These are phyloP conservation scores for Pogostemon cablin DNA, from an alignment of 257 asterid genomes.

Conservation along the genomic window DNA sequence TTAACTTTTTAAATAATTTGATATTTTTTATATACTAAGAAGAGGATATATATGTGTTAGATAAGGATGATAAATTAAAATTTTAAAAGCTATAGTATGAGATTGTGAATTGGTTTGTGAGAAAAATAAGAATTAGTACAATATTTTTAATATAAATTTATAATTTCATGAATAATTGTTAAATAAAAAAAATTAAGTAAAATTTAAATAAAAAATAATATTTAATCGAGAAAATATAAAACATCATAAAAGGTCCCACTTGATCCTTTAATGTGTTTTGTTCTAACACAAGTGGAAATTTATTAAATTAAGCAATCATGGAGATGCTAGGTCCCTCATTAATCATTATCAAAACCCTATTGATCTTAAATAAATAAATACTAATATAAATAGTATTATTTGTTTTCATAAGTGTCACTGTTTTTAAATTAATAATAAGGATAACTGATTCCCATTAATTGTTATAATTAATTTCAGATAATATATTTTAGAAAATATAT, in stretches of 20 bases:
- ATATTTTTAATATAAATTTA: too few species aligned
- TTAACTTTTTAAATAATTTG: too few species aligned
- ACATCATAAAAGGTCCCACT: background rate
- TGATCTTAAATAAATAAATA: background rate
- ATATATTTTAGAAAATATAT: too few species aligned
- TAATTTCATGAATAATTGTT: too few species aligned
- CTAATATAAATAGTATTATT: background rate
- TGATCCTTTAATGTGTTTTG: conserved; percentile 15
- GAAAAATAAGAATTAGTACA: too few species aligned
- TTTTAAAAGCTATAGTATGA: too few species aligned
- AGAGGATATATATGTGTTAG: too few species aligned
- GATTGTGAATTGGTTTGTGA: too few species aligned
- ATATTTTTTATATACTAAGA: too few species aligned
- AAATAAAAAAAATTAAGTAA: too few species aligned
- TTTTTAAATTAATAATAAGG: background rate
- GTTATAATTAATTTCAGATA: background rate
- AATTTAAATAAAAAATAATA: too few species aligned
- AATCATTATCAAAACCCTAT: conserved; percentile 9
- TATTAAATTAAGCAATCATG: background rate
- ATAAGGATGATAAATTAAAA: too few species aligned
- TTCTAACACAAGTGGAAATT: conserved; percentile 11
- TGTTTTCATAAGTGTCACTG: background rate
- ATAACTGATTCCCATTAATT: background rate
- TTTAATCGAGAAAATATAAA: background rate
- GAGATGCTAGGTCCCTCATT: conserved; percentile 13